Conservation (phyloP, 208 protist species). For the Leishmania gerbilli region DNA sequence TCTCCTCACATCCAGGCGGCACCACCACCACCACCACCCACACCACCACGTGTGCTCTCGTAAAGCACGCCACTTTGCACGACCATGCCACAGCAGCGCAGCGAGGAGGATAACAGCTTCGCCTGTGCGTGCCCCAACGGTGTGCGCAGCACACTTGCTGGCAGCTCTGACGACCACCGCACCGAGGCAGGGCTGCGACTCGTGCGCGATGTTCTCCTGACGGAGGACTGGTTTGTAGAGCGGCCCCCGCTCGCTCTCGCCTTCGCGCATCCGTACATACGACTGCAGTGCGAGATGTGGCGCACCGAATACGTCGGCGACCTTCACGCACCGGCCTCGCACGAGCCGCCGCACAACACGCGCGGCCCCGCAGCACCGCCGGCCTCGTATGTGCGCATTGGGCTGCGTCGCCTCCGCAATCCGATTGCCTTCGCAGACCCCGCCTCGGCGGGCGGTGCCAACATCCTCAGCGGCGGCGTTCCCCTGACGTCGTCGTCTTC, state of each 20-base stretch:
- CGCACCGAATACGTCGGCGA: conserved; percentile 4
- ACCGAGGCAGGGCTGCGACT: conserved; percentile 3
- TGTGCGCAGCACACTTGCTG: not conserved
- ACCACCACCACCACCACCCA: not conserved
- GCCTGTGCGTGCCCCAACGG: not conserved
- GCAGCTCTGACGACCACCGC: not conserved
- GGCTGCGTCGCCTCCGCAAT: conserved; percentile 9
- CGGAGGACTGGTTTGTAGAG: conserved; percentile 22
- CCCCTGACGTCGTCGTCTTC: not conserved
- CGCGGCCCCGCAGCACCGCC: not conserved
- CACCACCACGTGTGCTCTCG: not conserved
- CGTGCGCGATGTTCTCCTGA: conserved; percentile 15
- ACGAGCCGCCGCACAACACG: not conserved
- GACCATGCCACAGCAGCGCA: not conserved
- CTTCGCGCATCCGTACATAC: conserved; percentile 15
- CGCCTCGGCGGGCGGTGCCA: not conserved
- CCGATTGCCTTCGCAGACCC: not conserved
- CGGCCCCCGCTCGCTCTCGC: conserved; percentile 31
- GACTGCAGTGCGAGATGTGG: conserved; percentile 36
- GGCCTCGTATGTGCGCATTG: conserved; percentile 6
- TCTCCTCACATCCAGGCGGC: not conserved
- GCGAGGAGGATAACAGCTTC: not conserved
- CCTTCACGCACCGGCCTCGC: conserved; percentile 8
- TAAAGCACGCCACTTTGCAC: not conserved
- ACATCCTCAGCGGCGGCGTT: not conserved